Evolutionary conservation across 1,284 basidiomycete species (phyloP), one percentile per base, ranked within the genome.

Genomic region (Exobasidium rhododendri): DNA sequence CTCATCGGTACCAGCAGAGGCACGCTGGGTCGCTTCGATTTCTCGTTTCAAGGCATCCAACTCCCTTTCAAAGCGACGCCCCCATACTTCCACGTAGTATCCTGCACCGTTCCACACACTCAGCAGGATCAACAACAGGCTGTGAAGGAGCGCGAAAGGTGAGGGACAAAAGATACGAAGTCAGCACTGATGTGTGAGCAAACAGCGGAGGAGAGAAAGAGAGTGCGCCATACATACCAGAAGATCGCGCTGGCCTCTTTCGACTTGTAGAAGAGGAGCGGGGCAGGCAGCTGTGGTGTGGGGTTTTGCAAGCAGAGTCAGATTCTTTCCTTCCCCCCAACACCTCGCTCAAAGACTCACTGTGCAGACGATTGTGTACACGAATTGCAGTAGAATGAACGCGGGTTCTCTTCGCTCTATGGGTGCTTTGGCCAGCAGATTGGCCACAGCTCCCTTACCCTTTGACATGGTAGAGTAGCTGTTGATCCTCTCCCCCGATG

Each of bases 331-430:
- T n/a, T n/a, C n/a, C n/a, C n/a, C n/a, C n/a, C n/a, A n/a, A n/a
- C n/a, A n/a, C n/a, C n/a, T n/a, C n/a, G n/a, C n/a, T n/a, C 17
- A 40, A 7, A 40, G 17, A 40, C 35, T 40, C 17, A 47, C 13
- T 80, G 92, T 91, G 17, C 91, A 94, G 47, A 94, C 80, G 55
- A 94, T 82, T 24, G 88, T 86, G 77, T 96, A 97, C 20, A 88
- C 92, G 90, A 72, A 61, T 17, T 58, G 59, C 6, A 67, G 62
- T 22, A 46, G 31, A 66, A 70, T 75, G 43, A 71, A 70, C 1
- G 64, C 62, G 1, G 63, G 64, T 50, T 78, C 75, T 3, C 73
- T 47, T 4, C 62, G 13, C 29, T 63, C 57, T 1, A 59, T 58
- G 3, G 70, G 68, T 5, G 64, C 72, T 62, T 73, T 73, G 0